A percentile compares a stretch with the other conserved stretches of the same genome.
Conservation (phyloP, 2,329 filamentous ascomycete species). For the Colletotrichum orchidophilum region DNA sequence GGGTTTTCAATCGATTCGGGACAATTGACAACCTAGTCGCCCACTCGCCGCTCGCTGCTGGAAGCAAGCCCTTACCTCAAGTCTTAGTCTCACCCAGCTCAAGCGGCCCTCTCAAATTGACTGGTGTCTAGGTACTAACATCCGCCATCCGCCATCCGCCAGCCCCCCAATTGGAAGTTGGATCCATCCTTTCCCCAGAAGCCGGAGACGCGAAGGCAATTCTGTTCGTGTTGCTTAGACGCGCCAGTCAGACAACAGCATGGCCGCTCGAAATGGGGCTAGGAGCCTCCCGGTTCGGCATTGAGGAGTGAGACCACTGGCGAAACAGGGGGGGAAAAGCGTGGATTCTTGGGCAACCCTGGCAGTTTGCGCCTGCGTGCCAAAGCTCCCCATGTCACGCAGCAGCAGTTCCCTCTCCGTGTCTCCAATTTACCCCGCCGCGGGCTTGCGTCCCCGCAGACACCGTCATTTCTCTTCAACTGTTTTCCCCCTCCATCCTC, state of each 20-base stretch:
- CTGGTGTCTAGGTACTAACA: too few relatives aligned
- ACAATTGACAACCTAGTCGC: background rate
- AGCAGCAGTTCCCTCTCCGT: background rate
- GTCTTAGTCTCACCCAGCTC: background rate
- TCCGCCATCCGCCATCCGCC: background rate
- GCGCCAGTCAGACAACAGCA: slow-evolving; percentile 20
- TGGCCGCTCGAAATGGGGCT: slow-evolving; percentile 3
- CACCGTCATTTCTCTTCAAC: slow-evolving; percentile 17
- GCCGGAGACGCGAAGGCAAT: background rate
- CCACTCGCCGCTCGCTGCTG: background rate
- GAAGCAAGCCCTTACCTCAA: background rate
- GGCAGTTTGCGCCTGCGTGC: background rate
- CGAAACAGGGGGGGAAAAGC: slow-evolving; percentile 9
- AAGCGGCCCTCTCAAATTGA: slow-evolving; percentile 21
- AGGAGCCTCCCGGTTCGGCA: background rate
- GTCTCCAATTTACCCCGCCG: slow-evolving; percentile 34
- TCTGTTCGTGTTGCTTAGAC: slow-evolving; percentile 9
- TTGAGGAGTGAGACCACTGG: background rate
- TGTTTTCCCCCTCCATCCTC: slow-evolving; percentile 16
- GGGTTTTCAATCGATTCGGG: background rate
- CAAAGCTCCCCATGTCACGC: background rate
- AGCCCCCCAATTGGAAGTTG: background rate
- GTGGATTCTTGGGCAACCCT: background rate
- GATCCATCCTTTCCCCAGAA: background rate
- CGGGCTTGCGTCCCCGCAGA: slow-evolving; percentile 19